A percentile compares a stretch with the other conserved stretches of the same genome.
These are phyloP conservation scores for Fusarium duplospermum DNA, from an alignment of 2,329 filamentous ascomycete species.

Conservation along the genomic window DNA sequence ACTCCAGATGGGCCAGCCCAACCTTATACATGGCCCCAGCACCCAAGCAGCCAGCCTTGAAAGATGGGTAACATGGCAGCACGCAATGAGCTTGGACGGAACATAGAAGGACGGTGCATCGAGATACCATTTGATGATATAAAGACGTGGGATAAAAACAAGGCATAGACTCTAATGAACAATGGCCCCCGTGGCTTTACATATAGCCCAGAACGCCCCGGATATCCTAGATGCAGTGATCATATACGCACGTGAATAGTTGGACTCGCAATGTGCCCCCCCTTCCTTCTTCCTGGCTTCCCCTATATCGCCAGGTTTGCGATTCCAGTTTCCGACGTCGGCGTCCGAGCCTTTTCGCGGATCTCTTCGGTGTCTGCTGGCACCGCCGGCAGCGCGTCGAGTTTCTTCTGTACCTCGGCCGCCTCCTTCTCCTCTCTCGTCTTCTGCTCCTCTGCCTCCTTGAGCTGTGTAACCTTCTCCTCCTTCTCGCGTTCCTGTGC, in stretches of 20 bases:
- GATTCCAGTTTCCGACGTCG: slow-evolving; percentile 54
- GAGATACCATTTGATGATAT: slow-evolving; percentile 28
- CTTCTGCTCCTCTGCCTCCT: slow-evolving; percentile 53
- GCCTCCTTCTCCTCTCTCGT: slow-evolving; percentile 58
- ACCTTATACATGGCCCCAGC: not conserved
- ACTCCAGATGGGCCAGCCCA: not conserved
- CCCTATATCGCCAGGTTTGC: slow-evolving; percentile 46
- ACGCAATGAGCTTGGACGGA: not conserved
- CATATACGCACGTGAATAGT: slow-evolving; percentile 28
- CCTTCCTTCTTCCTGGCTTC: slow-evolving; percentile 42
- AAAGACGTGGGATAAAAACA: slow-evolving; percentile 5
- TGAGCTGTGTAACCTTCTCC: slow-evolving; percentile 59
- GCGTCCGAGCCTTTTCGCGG: slow-evolving; percentile 43
- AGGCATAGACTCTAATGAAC: slow-evolving; percentile 34
- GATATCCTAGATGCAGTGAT: slow-evolving; percentile 31
- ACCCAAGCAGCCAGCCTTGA: not conserved
- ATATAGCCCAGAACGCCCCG: slow-evolving; percentile 28
- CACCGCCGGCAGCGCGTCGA: slow-evolving; percentile 62
- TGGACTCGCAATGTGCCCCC: slow-evolving; percentile 12
- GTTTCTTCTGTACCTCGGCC: slow-evolving; percentile 61
- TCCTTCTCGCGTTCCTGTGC: slow-evolving; percentile 66
- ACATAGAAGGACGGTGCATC: slow-evolving; percentile 17
- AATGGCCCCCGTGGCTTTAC: slow-evolving; percentile 23
- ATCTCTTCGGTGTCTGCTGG: slow-evolving; percentile 51
- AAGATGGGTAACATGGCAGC: not conserved